Percentiles rank a stretch among this genome's conserved stretches.
These are phyloP conservation scores for Sambucus nigra DNA, from an alignment of 129 eudicot species.

Conservation along the genomic window DNA sequence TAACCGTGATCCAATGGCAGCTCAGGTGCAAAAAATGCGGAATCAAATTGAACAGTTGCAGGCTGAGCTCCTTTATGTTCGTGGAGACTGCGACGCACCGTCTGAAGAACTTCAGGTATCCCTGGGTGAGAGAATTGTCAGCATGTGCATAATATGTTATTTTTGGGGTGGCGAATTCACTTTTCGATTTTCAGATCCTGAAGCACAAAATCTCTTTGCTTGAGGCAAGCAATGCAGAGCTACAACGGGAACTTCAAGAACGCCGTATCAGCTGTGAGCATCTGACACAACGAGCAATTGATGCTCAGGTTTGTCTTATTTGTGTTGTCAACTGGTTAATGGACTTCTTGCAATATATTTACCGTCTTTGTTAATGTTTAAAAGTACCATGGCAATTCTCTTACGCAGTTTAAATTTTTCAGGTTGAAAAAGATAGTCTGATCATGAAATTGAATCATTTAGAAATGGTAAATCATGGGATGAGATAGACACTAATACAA, in stretches of 20 bases:
- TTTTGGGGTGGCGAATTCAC: background rate
- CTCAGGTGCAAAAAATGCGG: conserved; percentile 80
- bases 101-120: conserved; percentile 84
- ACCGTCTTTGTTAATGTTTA: too few species aligned
- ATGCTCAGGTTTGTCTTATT: conserved; percentile 68
- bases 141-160: conserved; percentile 2
- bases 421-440: conserved; percentile 80
- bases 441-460: conserved; percentile 63
- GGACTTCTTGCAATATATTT: background rate
- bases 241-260: conserved; percentile 63
- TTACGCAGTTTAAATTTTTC: conserved; percentile 10
- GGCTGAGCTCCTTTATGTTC: conserved; percentile 67
- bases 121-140: background rate
- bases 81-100: conserved; percentile 72
- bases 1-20: conserved; percentile 88
- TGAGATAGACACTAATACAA: conserved; percentile 37
- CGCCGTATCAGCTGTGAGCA: conserved; percentile 45
- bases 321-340: background rate
- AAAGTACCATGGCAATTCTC: background rate
- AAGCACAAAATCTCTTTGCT: conserved; percentile 77
- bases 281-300: conserved; percentile 64
- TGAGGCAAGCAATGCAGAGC: conserved; percentile 67
- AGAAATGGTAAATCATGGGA: conserved; percentile 76
- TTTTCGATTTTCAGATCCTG: conserved; percentile 38
- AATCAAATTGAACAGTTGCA: conserved; percentile 89